Evolutionary conservation across 2,329 filamentous ascomycete species (phyloP).

Genomic region (Rutstroemia sp.): DNA sequence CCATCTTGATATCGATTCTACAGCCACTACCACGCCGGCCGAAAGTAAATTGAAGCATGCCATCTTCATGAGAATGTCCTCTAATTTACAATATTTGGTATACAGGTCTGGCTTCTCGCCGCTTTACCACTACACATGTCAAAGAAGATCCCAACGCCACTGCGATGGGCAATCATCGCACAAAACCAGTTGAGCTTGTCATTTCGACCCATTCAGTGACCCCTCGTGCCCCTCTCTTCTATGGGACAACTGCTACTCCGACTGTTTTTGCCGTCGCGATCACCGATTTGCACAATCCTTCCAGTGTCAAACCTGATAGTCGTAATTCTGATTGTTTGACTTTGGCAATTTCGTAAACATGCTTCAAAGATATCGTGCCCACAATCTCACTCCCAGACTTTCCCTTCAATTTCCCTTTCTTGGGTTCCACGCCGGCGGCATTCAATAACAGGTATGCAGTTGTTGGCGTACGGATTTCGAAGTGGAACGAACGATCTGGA

Average conservation of each 20-base stretch:
- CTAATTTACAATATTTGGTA: not conserved
- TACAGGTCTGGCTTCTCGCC: not conserved
- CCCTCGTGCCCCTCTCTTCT: not conserved
- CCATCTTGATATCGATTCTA: not conserved
- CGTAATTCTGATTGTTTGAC: slow-evolving; percentile 80
- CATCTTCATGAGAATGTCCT: not conserved
- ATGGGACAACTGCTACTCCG: slow-evolving; percentile 65
- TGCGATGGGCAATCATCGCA: slow-evolving; percentile 18
- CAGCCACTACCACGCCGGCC: not conserved
- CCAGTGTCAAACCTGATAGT: slow-evolving; percentile 61
- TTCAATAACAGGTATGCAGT: slow-evolving; percentile 84
- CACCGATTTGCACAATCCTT: slow-evolving; percentile 66
- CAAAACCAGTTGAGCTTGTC: not conserved
- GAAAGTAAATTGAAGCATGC: not conserved
- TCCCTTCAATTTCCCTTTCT: slow-evolving; percentile 72
- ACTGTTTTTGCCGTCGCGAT: slow-evolving; percentile 71
- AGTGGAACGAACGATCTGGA: slow-evolving; percentile 85
- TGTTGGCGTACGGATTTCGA: slow-evolving; percentile 90
- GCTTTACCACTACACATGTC: not conserved
- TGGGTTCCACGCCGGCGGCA: slow-evolving; percentile 65
- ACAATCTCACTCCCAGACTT: slow-evolving; percentile 66
- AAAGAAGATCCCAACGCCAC: slow-evolving; percentile 20
- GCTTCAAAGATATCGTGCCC: slow-evolving; percentile 86
- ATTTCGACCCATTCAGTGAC: not conserved
- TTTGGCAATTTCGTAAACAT: slow-evolving; percentile 95